These are phyloP conservation scores for Chrysanthemum seticuspe DNA, from an alignment of 129 eudicot species.

Conservation along the genomic window DNA sequence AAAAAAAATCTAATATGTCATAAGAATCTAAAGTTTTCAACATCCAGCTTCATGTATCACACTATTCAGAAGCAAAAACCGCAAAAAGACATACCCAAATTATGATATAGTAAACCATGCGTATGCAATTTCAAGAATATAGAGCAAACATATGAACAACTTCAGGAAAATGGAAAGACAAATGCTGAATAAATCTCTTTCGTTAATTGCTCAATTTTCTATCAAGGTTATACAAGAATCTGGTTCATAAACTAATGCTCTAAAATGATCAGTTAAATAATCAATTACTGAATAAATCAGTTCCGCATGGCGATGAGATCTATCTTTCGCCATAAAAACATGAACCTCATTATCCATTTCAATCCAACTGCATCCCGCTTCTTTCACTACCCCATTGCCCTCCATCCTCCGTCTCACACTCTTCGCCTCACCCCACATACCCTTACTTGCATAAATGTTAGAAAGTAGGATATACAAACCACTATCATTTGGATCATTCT, in stretches of 20 bases:
- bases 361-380: slow-evolving; percentile 70
- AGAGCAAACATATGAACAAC: not conserved
- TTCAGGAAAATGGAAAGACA: not conserved
- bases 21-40: too few species aligned
- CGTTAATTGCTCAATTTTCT: slow-evolving; percentile 21
- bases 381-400: slow-evolving; percentile 51
- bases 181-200: not conserved
- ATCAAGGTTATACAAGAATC: slow-evolving; percentile 32
- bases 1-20: too few species aligned
- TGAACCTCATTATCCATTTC: slow-evolving; percentile 53
- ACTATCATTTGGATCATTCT: slow-evolving; percentile 51
- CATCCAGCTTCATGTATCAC: too few species aligned
- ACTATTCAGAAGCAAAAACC: too few species aligned
- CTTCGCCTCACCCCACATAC: slow-evolving; percentile 65
- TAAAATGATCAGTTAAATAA: slow-evolving; percentile 39
- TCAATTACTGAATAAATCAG: slow-evolving; percentile 39
- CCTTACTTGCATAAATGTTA: slow-evolving; percentile 54
- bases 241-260: slow-evolving; percentile 28
- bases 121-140: not conserved
- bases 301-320: slow-evolving; percentile 35
- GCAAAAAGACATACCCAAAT: too few species aligned
- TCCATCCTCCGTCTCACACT: slow-evolving; percentile 61
- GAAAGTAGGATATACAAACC: slow-evolving; percentile 69
- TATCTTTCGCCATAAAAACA: slow-evolving; percentile 48
- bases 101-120: too few species aligned